Evolutionary conservation across 2,329 filamentous ascomycete species (phyloP).

Genomic region (Claviceps pazoutovae): DNA sequence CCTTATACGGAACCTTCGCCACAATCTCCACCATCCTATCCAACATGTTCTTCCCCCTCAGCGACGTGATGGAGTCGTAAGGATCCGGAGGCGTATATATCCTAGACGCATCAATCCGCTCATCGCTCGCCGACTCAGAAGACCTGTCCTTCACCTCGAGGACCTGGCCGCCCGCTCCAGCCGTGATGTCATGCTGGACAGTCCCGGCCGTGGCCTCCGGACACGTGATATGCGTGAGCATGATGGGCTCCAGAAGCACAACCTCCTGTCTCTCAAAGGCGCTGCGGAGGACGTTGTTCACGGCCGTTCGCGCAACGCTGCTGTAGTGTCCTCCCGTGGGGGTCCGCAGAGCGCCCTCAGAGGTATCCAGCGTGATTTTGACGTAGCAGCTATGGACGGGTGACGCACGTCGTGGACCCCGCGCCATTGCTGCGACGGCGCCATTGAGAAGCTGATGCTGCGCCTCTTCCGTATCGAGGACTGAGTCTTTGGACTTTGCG

Average conservation of each 20-base stretch:
- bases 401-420: slow-evolving; percentile 68
- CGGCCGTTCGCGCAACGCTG: slow-evolving; percentile 45
- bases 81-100: slow-evolving; percentile 86
- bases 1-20: slow-evolving; percentile 81
- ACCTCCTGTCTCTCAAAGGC: slow-evolving; percentile 41
- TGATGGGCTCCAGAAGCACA: slow-evolving; percentile 79
- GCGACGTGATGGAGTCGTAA: slow-evolving; percentile 49
- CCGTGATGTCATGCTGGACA: slow-evolving; percentile 70
- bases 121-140: slow-evolving; percentile 22
- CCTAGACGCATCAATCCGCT: slow-evolving; percentile 50
- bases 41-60: slow-evolving; percentile 34
- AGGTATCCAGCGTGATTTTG: slow-evolving; percentile 52
- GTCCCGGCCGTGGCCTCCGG: slow-evolving; percentile 69
- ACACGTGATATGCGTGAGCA: slow-evolving; percentile 76
- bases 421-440: slow-evolving; percentile 66
- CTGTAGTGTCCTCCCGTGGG: slow-evolving; percentile 57
- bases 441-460: slow-evolving; percentile 59
- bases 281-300: slow-evolving; percentile 53
- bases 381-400: slow-evolving; percentile 67
- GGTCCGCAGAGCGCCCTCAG: slow-evolving; percentile 38
- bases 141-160: slow-evolving; percentile 51
- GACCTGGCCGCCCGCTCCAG: slow-evolving; percentile 57
- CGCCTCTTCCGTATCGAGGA: slow-evolving; percentile 35
- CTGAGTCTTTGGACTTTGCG: slow-evolving; percentile 32
- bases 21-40: slow-evolving; percentile 51